Evolutionary conservation across 345 rosid species (phyloP).

Genomic region (Triadica sebifera): DNA sequence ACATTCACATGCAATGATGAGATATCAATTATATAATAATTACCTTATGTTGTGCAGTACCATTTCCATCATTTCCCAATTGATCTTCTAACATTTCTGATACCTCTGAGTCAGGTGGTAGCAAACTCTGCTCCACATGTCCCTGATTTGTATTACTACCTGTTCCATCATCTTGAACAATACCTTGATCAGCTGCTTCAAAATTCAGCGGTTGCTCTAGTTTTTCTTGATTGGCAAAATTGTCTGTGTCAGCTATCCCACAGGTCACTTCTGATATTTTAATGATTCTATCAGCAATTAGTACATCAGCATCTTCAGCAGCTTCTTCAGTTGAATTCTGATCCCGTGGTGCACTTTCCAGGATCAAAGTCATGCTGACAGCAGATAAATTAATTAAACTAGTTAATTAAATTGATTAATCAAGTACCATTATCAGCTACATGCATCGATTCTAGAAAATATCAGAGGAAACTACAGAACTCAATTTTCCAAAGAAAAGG

Average conservation of each 20-base stretch:
- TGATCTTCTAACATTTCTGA: conserved; percentile 20
- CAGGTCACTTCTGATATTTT: no score
- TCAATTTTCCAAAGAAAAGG: conserved; percentile 8
- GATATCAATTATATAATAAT: background rate
- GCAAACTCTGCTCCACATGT: background rate
- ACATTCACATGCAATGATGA: background rate
- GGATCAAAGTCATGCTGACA: conserved; percentile 37
- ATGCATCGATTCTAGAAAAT: background rate
- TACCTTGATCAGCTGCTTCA: conserved; percentile 21
- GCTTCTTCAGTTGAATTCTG: conserved; percentile 31
- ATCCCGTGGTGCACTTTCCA: conserved; percentile 36
- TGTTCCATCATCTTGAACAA: conserved; percentile 20
- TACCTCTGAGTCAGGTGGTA: conserved; percentile 4
- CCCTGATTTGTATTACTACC: conserved; percentile 14
- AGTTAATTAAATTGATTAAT: conserved; percentile 10
- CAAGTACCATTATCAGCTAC: background rate
- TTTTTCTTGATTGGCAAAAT: no score
- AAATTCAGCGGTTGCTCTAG: conserved; percentile 23
- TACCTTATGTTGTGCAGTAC: conserved; percentile 27
- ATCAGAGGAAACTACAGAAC: background rate
- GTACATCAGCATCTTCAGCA: conserved; percentile 8
- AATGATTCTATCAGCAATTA: conserved; percentile 24
- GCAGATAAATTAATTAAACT: background rate
- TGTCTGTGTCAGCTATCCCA: no score
- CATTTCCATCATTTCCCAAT: conserved; percentile 15